A percentile compares a stretch with the other conserved stretches of the same genome.
These are phyloP conservation scores for Truncatella angustata DNA, from an alignment of 2,329 filamentous ascomycete species.

Conservation along the genomic window DNA sequence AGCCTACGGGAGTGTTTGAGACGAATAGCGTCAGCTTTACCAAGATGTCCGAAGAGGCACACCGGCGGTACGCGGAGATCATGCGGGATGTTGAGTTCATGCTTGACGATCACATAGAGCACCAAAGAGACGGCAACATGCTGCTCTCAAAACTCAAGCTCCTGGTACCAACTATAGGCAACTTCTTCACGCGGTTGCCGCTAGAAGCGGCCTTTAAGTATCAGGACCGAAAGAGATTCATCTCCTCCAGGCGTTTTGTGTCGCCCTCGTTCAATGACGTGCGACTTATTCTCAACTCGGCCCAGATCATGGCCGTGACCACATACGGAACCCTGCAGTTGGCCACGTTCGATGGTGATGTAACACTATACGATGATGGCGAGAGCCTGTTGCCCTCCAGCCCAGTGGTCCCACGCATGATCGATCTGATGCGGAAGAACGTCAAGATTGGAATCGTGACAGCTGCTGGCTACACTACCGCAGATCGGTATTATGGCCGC, in stretches of 20 bases:
- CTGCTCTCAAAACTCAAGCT: conserved; percentile 88
- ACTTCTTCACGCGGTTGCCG: conserved; percentile 85
- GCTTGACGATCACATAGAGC: conserved; percentile 77
- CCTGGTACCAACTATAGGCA: conserved; percentile 86
- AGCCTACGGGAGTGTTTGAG: conserved; percentile 85
- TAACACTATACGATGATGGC: conserved; percentile 92
- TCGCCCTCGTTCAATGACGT: conserved; percentile 97
- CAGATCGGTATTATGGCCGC: conserved; percentile 80
- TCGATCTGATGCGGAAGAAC: conserved; percentile 71
- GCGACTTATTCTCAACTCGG: conserved; percentile 87
- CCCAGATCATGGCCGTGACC: conserved; percentile 89
- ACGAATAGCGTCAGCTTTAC: conserved; percentile 62
- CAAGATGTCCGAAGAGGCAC: conserved; percentile 76
- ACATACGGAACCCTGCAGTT: conserved; percentile 71
- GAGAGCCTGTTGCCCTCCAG: conserved; percentile 72
- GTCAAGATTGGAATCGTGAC: conserved; percentile 94
- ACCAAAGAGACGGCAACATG: conserved; percentile 62
- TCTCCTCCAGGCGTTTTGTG: conserved; percentile 88
- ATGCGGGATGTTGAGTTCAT: conserved; percentile 90
- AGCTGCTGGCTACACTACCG: conserved; percentile 89
- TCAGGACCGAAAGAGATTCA: conserved; percentile 82
- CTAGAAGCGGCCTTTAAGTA: conserved; percentile 89
- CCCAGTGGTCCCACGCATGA: conserved; percentile 68
- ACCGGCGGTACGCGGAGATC: conserved; percentile 89
- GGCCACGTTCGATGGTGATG: conserved; percentile 95